These are phyloP conservation scores for Aspergillus egyptiacus DNA, from an alignment of 495 filamentous ascomycete species.

Conservation along the genomic window DNA sequence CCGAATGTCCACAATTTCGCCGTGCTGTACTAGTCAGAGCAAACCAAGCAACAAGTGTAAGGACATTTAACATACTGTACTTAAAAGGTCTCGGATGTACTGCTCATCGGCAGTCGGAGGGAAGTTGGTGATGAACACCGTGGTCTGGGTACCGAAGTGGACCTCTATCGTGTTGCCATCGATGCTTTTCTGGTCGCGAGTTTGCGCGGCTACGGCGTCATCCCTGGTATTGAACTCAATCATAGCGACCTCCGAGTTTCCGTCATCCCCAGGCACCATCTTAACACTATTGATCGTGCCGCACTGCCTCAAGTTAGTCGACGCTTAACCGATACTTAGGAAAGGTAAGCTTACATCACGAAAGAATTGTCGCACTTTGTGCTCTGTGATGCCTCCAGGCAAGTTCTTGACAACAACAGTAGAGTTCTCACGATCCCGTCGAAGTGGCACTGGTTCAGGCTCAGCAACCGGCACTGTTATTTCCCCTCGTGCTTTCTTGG, in stretches of 20 bases:
- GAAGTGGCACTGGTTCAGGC: conserved; percentile 40
- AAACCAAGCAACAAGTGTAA: background rate
- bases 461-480: conserved; percentile 28
- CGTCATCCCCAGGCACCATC: conserved; percentile 51
- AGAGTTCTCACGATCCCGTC: conserved; percentile 84
- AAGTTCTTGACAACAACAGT: conserved; percentile 75
- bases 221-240: conserved; percentile 81
- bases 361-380: conserved; percentile 80
- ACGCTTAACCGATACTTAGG: background rate
- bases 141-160: conserved; percentile 63
- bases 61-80: conserved; percentile 42
- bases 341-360: conserved; percentile 51
- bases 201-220: conserved; percentile 73
- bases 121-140: conserved; percentile 87
- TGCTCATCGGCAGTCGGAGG: conserved; percentile 77
- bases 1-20: conserved; percentile 77
- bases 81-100: conserved; percentile 72
- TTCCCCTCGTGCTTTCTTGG: conserved; percentile 56
- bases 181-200: conserved; percentile 70
- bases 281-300: conserved; percentile 74
- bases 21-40: conserved; percentile 47
- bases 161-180: conserved; percentile 66
- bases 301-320: conserved; percentile 42
- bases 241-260: conserved; percentile 58
- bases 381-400: conserved; percentile 60